Evolutionary conservation across 305 asterid genomes (phyloP).

Genomic region (Solanum hybrid): DNA sequence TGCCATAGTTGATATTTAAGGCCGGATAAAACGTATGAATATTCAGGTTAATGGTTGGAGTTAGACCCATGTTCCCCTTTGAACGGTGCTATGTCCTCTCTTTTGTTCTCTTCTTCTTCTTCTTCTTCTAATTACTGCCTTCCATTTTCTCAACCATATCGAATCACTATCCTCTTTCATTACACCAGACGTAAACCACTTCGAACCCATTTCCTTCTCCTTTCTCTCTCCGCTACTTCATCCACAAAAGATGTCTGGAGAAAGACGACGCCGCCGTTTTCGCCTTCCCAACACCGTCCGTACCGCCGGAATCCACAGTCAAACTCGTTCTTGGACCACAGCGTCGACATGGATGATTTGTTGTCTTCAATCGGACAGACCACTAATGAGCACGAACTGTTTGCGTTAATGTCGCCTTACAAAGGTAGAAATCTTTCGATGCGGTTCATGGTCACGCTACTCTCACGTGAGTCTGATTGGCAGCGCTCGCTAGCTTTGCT

Average conservation of each 20-base stretch:
- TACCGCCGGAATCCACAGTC: constrained; percentile 30
- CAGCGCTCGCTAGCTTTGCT: constrained; percentile 77
- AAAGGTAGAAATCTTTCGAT: constrained; percentile 48
- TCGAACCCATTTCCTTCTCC: constrained; percentile 19
- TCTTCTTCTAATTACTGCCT: not conserved
- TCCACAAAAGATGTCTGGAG: constrained; percentile 29
- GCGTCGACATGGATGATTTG: constrained; percentile 66
- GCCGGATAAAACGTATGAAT: not conserved
- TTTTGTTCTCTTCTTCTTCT: not conserved
- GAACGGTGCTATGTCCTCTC: constrained; percentile 7
- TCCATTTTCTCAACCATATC: constrained; percentile 7
- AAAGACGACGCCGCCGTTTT: not conserved
- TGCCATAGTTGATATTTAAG: not conserved
- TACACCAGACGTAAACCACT: constrained; percentile 4
- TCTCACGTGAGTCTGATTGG: constrained; percentile 79
- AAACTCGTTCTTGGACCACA: constrained; percentile 37
- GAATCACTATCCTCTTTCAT: constrained; percentile 19
- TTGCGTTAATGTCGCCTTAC: constrained; percentile 59
- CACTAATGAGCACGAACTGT: constrained; percentile 54
- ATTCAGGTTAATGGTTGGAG: not conserved
- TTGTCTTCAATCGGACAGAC: constrained; percentile 46
- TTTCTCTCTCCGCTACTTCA: constrained; percentile 25
- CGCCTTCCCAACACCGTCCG: constrained; percentile 8
- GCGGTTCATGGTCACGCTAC: constrained; percentile 68
- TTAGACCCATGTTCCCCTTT: constrained; percentile 1